Base-by-base conservation (phyloP, 2,329 filamentous ascomycete species). In the Phaeosphaeriaceae sp. region DNA sequence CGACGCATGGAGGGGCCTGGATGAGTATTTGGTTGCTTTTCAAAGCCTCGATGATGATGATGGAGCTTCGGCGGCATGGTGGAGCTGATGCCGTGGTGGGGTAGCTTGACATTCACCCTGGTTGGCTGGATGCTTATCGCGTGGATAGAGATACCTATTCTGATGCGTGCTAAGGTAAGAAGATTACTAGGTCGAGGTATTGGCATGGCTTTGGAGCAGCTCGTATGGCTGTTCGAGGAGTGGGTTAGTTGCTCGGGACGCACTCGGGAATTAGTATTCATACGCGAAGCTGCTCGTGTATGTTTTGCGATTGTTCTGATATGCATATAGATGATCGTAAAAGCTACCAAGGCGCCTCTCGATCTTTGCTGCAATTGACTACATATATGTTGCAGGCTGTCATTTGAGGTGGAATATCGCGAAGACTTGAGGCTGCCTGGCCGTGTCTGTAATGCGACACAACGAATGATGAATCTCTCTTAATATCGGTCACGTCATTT, bases 81-180 rank as follows among this genome's bases (percentile, higher is more conserved):
- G 46, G 46, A 48, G 46, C 46, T 19, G 46, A 21, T n/a, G 20
- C n/a, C 46, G 11, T 49, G 24, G 47, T 49, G 47, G 47, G 47
- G 47, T 49, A 49, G 47, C n/a, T 33, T 45, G 36, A 21, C 42
- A n/a, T 24, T 44, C 13, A n/a, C 24, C 27, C n/a, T 40, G 15
- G 22, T 53, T 46, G 51, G 51, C 6, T 22, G 51, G 17, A 9
- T 25, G 47, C 47, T 53, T 53, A 46, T 53, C 51, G 51, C 51
- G 24, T 53, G 51, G 51, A 53, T 47, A 53, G 41, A 47, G 24
- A 36, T 53, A 40, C 51, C 51, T 22, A 11, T n/a, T 51, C 20
- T 31, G 24, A 48, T 19, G 11, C 31, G 31, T 36, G 31, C 31
- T 36, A 36, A 36, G 31, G 31, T 36, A 13, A 11, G 25, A 11